Evolutionary conservation across 1,139 yeast genomes (phyloP), one percentile per base, ranked within the genome.

Genomic region (Yamadazyma mexicana): DNA sequence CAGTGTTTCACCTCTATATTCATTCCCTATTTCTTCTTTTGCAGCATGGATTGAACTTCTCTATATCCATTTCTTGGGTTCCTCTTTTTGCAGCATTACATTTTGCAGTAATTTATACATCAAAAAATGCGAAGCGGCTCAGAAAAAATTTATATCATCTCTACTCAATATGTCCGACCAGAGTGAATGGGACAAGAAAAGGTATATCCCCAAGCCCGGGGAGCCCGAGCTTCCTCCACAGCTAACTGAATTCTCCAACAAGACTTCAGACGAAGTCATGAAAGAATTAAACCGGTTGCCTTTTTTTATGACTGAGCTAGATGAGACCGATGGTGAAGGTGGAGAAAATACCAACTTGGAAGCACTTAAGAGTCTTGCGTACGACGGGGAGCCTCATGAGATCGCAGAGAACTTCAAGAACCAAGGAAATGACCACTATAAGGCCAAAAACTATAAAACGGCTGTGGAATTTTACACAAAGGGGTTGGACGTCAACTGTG

Each of bases 331-430:
- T 54, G 92, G 87, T 7, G 85, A 79, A 8, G 87, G 85, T 27
- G 94, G 91, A 26, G 85, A 81, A 34, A 88, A 87, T 54, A 57
- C 73, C 5, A 83, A 79, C 39, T 64, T 94, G 17, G 98, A 92
- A 56, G 98, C 98, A 0, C 73, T 92, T 46, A 83, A 82, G 56
- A 92, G 96, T 10, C 70, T 94, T 54, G 97, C 95, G 0, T 91
- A 87, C 56, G 98, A 92, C 37, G 98, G 98, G 26, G 96, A 88
- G 46, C 97, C 98, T 0, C 81, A 85, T 52, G 98, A 92, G 55
- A 70, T 91, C 34, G 98, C 98, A 2, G 75, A 79, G 23, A 89
- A 89, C 55, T 92, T 91, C 69, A 89, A 89, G 50, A 83, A 78
- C 47, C 98, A 92, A 58, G 99, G 98, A 9, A 92, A 94, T 56